phyloP scores from a whole-genome alignment of 164 flowering plant genomes.

The Vitis rupestris region DNA sequence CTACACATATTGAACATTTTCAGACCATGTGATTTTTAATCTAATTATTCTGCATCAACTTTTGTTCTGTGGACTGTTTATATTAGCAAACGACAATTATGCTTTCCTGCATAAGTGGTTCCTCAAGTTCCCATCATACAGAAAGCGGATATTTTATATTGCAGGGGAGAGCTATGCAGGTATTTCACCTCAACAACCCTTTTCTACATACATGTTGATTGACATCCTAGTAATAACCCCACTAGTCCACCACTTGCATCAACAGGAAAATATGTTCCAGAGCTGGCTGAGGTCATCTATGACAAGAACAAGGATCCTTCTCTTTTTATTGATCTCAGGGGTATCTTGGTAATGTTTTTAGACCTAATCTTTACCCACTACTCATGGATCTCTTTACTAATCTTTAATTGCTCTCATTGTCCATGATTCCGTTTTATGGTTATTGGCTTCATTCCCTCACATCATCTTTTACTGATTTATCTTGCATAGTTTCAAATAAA shows the following conservation, averaged over 20 bases:
- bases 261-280: constrained; percentile 91
- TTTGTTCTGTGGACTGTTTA: not conserved
- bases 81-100: constrained; percentile 74
- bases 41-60: not conserved
- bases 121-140: constrained; percentile 72
- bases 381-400: too few relatives aligned
- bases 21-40: not conserved
- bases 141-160: constrained; percentile 56
- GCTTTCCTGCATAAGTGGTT: constrained; percentile 84
- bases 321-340: constrained; percentile 63
- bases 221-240: not conserved
- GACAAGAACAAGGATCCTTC: constrained; percentile 71
- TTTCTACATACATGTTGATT: not conserved
- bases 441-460: too few relatives aligned
- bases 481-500: too few relatives aligned
- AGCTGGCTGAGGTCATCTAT: constrained; percentile 75
- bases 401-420: too few relatives aligned
- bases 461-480: too few relatives aligned
- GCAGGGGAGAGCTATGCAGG: constrained; percentile 99
- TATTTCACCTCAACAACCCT: constrained; percentile 14
- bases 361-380: too few relatives aligned
- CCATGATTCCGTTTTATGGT: too few relatives aligned
- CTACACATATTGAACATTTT: too few relatives aligned
- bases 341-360: constrained; percentile 61
- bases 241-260: not conserved